Percentiles rank a stretch among this genome's conserved stretches.
These are phyloP conservation scores for Pugionium cornutum DNA, from an alignment of 345 rosid species.

Conservation along the genomic window DNA sequence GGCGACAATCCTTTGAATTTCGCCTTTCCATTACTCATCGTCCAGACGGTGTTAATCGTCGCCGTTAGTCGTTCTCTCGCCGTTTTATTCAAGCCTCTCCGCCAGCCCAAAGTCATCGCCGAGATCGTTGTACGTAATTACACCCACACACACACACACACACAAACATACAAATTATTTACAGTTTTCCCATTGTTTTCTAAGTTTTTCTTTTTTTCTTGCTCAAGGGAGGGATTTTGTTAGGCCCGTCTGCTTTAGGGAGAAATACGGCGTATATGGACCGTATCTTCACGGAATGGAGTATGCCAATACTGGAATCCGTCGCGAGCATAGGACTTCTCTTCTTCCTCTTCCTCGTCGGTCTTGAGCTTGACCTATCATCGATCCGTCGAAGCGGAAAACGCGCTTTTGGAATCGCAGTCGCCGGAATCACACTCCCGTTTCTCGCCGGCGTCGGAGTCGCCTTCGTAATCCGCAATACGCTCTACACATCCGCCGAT, in stretches of 20 bases:
- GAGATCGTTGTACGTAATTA: constrained; percentile 64
- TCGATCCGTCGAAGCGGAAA: constrained; percentile 67
- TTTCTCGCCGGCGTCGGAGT: constrained; percentile 68
- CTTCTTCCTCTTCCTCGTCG: constrained; percentile 89
- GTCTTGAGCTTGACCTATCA: constrained; percentile 74
- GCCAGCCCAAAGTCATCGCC: constrained; percentile 92
- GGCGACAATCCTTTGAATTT: constrained; percentile 82
- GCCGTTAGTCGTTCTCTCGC: constrained; percentile 66
- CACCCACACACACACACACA: background rate
- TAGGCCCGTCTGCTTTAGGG: constrained; percentile 83
- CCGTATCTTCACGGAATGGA: constrained; percentile 67
- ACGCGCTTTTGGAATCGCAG: constrained; percentile 70
- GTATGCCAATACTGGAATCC: constrained; percentile 68
- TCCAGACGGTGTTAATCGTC: constrained; percentile 69
- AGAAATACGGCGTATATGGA: constrained; percentile 52
- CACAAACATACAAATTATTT: background rate
- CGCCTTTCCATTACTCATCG: constrained; percentile 77
- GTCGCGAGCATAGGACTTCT: constrained; percentile 82
- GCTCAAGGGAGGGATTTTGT: constrained; percentile 72
- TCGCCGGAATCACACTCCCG: constrained; percentile 71
- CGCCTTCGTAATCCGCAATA: constrained; percentile 55
- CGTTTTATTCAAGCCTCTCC: constrained; percentile 81
- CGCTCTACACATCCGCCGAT: constrained; percentile 43
- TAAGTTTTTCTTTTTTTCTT: background rate
- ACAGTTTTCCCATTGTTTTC: constrained; percentile 4